Conservation (phyloP, 345 rosid species). For the Citrus glauca region DNA sequence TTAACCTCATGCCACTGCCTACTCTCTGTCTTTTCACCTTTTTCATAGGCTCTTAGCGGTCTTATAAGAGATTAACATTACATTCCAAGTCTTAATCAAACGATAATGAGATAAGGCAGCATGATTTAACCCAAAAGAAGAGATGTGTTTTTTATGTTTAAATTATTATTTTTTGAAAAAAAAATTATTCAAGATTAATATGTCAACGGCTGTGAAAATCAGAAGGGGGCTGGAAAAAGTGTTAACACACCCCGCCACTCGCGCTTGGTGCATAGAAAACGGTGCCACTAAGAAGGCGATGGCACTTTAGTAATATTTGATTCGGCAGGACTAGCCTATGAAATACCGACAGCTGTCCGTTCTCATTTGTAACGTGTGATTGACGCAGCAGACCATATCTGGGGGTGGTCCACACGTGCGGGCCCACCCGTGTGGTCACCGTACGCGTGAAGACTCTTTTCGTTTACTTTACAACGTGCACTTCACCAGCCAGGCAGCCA, state of each 20-base stretch:
- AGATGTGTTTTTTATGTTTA: constrained; percentile 7
- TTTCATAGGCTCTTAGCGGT: not conserved
- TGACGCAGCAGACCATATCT: constrained; percentile 37
- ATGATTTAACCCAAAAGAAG: constrained; percentile 20
- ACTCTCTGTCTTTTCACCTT: not conserved
- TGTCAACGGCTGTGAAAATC: constrained; percentile 38
- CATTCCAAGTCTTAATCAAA: not conserved
- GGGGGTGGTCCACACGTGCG: constrained; percentile 24
- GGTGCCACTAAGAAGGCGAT: constrained; percentile 11
- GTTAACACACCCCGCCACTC: constrained; percentile 44
- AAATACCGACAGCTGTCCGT: constrained; percentile 1
- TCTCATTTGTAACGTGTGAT: constrained; percentile 16
- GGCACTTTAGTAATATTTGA: not conserved
- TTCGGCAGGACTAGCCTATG: not conserved
- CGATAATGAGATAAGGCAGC: constrained; percentile 10
- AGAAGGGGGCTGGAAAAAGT: constrained; percentile 28
- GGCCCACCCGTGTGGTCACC: constrained; percentile 27
- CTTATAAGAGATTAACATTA: not conserved
- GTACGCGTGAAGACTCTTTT: constrained; percentile 30
- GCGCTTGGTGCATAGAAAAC: constrained; percentile 27
- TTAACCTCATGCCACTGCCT: not conserved
- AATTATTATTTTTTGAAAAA: not conserved
- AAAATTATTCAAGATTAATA: not conserved
- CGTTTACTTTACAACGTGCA: constrained; percentile 23
- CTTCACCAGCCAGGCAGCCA: constrained; percentile 12